Evolutionary conservation across 2,329 filamentous ascomycete species (phyloP).

Genomic region (Escovopsis sp.): DNA sequence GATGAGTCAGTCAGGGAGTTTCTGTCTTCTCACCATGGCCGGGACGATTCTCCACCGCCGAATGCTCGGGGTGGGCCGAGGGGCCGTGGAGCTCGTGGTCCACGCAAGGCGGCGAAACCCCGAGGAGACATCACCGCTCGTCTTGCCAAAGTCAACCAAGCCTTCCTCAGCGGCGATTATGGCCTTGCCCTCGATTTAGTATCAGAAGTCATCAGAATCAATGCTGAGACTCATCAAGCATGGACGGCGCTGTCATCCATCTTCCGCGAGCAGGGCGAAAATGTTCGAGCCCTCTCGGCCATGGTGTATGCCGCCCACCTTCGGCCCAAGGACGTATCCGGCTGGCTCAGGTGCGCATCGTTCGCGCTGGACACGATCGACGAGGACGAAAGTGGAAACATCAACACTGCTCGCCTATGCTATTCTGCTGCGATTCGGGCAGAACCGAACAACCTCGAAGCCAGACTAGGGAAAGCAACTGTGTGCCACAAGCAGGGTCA

Average conservation of each 20-base stretch:
- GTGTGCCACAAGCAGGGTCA: constrained; percentile 42
- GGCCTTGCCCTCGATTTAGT: constrained; percentile 43
- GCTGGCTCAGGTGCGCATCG: constrained; percentile 45
- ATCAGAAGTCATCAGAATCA: constrained; percentile 51
- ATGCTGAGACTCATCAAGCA: constrained; percentile 50
- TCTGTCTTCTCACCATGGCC: constrained; percentile 22
- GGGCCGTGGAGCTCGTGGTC: constrained; percentile 25
- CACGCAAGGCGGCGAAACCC: constrained; percentile 49
- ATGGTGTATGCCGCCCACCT: constrained; percentile 49
- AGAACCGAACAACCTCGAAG: constrained; percentile 41
- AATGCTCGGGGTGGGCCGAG: constrained; percentile 9
- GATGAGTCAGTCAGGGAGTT: constrained; percentile 28
- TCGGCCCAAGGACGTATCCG: constrained; percentile 42
- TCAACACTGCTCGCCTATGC: constrained; percentile 41
- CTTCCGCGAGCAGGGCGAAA: constrained; percentile 43
- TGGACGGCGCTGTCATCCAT: constrained; percentile 49
- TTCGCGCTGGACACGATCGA: constrained; percentile 38
- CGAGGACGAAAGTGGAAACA: constrained; percentile 31
- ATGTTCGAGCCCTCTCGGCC: constrained; percentile 41
- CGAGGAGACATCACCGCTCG: constrained; percentile 56
- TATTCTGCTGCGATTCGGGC: constrained; percentile 45
- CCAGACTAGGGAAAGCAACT: constrained; percentile 44
- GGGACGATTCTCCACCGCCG: constrained; percentile 8
- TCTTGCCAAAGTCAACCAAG: constrained; percentile 51
- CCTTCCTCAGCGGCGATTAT: constrained; percentile 49